These are phyloP conservation scores for Strobilomyces confusus DNA, from an alignment of 768 basidiomycete genomes.

Conservation along the genomic window DNA sequence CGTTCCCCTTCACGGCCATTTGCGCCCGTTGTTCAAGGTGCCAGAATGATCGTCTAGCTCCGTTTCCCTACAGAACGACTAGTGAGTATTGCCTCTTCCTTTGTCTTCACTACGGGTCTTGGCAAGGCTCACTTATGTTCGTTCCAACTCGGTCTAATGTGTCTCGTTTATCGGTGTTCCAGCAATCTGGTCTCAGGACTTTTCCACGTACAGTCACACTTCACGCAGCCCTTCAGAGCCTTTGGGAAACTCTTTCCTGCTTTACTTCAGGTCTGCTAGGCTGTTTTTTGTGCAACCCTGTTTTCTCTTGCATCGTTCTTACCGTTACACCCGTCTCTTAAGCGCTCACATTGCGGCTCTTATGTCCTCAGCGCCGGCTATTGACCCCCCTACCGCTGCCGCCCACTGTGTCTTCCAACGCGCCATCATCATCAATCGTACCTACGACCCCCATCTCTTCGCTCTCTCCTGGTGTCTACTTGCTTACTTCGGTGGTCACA, in stretches of 20 bases:
- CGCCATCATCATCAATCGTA: constrained; percentile 6
- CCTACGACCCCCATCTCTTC: constrained; percentile 3
- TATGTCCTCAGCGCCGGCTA: constrained; percentile 22
- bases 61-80: constrained; percentile 10
- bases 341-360: constrained; percentile 6
- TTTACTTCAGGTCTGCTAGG: constrained; percentile 1
- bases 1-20: constrained; percentile 19
- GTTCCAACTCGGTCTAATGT: neutral
- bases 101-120: neutral
- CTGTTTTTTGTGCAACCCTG: neutral
- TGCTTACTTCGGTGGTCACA: constrained; percentile 22
- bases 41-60: constrained; percentile 22
- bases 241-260: constrained; percentile 2
- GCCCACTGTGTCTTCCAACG: constrained; percentile 9
- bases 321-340: constrained; percentile 3
- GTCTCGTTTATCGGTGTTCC: neutral
- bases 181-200: neutral
- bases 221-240: neutral
- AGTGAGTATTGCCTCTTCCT: constrained; percentile 11
- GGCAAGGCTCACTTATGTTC: neutral
- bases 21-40: constrained; percentile 7
- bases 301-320: constrained; percentile 7
- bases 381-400: constrained; percentile 11
- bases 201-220: neutral
- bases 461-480: constrained; percentile 8